These are phyloP conservation scores for Coemansia biformis DNA, from an alignment of 192 early-diverging fungal genomes.

Conservation along the genomic window DNA sequence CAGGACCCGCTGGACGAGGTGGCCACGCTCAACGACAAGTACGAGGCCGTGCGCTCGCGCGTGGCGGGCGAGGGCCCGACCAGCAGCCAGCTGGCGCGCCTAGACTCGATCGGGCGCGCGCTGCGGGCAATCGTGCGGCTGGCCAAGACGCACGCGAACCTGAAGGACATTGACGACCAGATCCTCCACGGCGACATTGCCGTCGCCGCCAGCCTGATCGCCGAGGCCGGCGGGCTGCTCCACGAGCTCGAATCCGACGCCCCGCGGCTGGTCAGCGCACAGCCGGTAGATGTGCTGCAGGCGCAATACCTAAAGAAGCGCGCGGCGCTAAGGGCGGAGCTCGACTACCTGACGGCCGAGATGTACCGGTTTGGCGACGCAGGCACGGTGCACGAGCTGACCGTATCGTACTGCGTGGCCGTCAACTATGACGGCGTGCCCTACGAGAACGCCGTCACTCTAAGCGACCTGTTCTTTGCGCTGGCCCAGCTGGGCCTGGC, in stretches of 20 bases:
- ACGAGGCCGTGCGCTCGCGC: constrained; percentile 16
- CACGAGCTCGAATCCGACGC: constrained; percentile 18
- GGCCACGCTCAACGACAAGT: constrained; percentile 43
- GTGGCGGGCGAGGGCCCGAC: not conserved
- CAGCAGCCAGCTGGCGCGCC: constrained; percentile 1
- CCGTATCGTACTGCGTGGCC: constrained; percentile 17
- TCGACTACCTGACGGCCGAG: constrained; percentile 33
- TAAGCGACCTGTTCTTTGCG: constrained; percentile 45
- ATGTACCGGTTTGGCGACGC: constrained; percentile 12
- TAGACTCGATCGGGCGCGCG: constrained; percentile 20
- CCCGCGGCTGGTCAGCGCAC: not conserved
- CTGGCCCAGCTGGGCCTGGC: constrained; percentile 34
- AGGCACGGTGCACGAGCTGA: constrained; percentile 18
- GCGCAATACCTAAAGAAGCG: constrained; percentile 23
- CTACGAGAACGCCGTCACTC: constrained; percentile 38
- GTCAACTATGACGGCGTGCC: constrained; percentile 31
- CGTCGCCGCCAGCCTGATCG: constrained; percentile 32
- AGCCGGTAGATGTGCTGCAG: constrained; percentile 14
- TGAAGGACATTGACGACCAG: constrained; percentile 44
- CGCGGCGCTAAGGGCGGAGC: constrained; percentile 28
- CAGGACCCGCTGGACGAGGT: constrained; percentile 46
- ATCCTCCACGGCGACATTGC: constrained; percentile 40
- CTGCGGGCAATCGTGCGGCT: constrained; percentile 24
- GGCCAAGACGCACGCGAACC: constrained; percentile 37
- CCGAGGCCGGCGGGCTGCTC: constrained; percentile 30